These are phyloP conservation scores for Sporothrix brunneoviolacea DNA, from an alignment of 2,329 filamentous ascomycete genomes.

Conservation along the genomic window DNA sequence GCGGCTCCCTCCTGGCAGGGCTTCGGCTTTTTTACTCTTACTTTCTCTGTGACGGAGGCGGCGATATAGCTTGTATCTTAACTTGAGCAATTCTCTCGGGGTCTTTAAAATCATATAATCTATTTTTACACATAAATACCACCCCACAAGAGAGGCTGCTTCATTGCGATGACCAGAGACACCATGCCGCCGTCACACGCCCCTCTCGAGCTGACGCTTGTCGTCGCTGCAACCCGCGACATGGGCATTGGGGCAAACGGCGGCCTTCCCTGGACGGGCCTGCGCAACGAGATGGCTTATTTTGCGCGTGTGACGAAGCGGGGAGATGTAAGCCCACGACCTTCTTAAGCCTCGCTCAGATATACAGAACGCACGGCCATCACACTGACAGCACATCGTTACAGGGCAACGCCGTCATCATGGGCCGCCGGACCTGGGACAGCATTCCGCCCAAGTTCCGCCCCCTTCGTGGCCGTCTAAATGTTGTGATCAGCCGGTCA, in stretches of 20 bases:
- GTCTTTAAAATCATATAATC: too few species aligned
- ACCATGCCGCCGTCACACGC: slow-evolving; percentile 15
- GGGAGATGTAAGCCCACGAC: slow-evolving; percentile 25
- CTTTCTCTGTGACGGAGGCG: too few species aligned
- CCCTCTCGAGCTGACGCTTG: slow-evolving; percentile 66
- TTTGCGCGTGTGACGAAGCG: slow-evolving; percentile 86
- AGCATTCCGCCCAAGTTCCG: slow-evolving; percentile 73
- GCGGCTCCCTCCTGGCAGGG: too few species aligned
- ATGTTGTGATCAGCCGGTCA: slow-evolving; percentile 69
- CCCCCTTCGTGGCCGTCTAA: slow-evolving; percentile 72
- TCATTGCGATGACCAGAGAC: slow-evolving; percentile 20
- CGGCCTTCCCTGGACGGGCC: slow-evolving; percentile 78
- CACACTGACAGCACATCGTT: background rate
- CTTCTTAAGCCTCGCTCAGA: too few species aligned
- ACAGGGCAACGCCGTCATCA: slow-evolving; percentile 70
- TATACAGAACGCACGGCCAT: background rate
- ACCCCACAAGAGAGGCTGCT: background rate
- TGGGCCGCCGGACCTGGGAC: slow-evolving; percentile 97
- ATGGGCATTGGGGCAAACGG: slow-evolving; percentile 84
- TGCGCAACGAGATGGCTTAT: slow-evolving; percentile 90
- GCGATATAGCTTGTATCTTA: too few species aligned
- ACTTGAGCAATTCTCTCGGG: too few species aligned
- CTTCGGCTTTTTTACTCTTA: too few species aligned
- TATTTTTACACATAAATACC: background rate
- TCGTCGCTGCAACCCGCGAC: slow-evolving; percentile 76